Conservation (phyloP, 257 asterid species). For the Nicotiana sylvestris region DNA sequence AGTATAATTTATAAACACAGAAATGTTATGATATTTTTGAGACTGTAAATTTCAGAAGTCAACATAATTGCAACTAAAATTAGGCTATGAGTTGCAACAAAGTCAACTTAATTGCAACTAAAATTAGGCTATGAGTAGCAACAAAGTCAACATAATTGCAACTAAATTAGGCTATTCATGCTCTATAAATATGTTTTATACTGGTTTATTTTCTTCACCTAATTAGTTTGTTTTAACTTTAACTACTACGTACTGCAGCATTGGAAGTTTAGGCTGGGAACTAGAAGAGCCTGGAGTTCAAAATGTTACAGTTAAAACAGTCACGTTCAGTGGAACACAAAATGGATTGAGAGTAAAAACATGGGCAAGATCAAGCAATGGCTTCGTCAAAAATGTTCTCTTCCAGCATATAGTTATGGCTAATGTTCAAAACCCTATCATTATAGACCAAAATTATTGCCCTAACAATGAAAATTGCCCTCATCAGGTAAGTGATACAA, state of each 20-base stretch:
- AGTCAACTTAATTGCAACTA: too few relatives aligned
- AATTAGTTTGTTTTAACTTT: background rate
- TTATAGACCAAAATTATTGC: slow-evolving; percentile 5
- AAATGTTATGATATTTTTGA: too few relatives aligned
- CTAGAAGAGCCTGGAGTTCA: slow-evolving; percentile 2
- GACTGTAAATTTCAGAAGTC: too few relatives aligned
- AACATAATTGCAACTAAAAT: too few relatives aligned
- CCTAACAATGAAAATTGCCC: slow-evolving; percentile 5
- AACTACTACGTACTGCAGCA: background rate
- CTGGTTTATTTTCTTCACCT: background rate
- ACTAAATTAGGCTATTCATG: background rate
- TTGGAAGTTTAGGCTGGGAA: slow-evolving; percentile 10
- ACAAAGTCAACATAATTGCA: background rate
- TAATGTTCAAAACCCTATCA: slow-evolving; percentile 2
- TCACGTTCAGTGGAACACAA: background rate
- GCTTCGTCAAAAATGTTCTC: background rate
- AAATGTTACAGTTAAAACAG: background rate
- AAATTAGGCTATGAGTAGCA: background rate
- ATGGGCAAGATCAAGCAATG: slow-evolving; percentile 14
- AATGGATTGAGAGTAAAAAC: slow-evolving; percentile 12
- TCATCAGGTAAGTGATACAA: background rate
- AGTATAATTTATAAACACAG: too few relatives aligned
- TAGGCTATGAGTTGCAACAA: too few relatives aligned
- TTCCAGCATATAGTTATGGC: background rate
- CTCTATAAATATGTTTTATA: background rate